These are phyloP conservation scores for Xylariales sp. DNA, from an alignment of 2,329 filamentous ascomycete genomes.

Conservation along the genomic window DNA sequence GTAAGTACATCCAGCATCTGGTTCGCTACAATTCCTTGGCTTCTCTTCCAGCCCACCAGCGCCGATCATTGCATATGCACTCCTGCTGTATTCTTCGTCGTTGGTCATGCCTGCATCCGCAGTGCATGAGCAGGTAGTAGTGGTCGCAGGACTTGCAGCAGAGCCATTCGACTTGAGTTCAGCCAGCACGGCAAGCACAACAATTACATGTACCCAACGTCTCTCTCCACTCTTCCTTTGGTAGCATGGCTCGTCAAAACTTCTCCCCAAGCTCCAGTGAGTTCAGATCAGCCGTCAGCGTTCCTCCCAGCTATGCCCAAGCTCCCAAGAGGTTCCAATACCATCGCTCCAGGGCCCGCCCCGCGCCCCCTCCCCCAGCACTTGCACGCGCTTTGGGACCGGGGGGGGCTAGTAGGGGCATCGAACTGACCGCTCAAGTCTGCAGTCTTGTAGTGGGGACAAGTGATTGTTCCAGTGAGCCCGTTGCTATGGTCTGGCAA, in stretches of 20 bases:
- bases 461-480: slow-evolving; percentile 3
- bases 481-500: no score
- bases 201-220: slow-evolving; percentile 9
- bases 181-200: slow-evolving; percentile 3
- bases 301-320: slow-evolving; percentile 1
- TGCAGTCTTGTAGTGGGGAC: slow-evolving; percentile 17
- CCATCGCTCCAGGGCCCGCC: no score
- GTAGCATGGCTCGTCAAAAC: background rate
- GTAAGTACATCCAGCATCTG: slow-evolving; percentile 17
- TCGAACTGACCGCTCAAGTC: slow-evolving; percentile 26
- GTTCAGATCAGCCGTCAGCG: background rate
- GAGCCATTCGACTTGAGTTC: background rate
- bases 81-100: slow-evolving; percentile 29
- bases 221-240: slow-evolving; percentile 13
- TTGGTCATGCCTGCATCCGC: slow-evolving; percentile 27
- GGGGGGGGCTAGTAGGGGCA: slow-evolving; percentile 13
- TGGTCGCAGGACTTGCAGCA: slow-evolving; percentile 11
- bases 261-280: background rate
- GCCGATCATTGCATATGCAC: slow-evolving; percentile 33
- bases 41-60: slow-evolving; percentile 18
- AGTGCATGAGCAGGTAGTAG: slow-evolving; percentile 20
- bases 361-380: background rate
- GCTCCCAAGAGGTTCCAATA: background rate
- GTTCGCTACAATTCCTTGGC: slow-evolving; percentile 13
- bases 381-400: slow-evolving; percentile 13